Base-by-base conservation (phyloP, 495 filamentous ascomycete genomes). In the Tuber aestivum region DNA sequence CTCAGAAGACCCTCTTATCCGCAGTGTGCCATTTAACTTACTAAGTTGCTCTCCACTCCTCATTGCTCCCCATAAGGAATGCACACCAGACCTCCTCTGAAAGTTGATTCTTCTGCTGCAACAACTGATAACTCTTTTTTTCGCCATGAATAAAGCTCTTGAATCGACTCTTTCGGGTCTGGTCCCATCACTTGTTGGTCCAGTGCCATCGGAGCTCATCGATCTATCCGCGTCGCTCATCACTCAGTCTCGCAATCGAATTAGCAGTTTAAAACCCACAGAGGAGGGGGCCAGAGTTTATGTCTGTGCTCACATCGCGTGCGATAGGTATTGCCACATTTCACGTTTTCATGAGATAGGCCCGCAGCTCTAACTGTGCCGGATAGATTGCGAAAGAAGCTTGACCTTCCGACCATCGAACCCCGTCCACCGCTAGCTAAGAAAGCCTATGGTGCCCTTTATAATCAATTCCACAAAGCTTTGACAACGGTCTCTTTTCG, bases 221-320 rank as follows among this genome's bases (percentile, higher is more conserved):
- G 89, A 93, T 70, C 87, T 97, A 21, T 90, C 95, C 1, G 85
- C 87, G 71, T 94, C 93, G 23, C 88, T 98, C 18, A 89, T 97
- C 45, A 92, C 94, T 38, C 95, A 97, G 82, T 97, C 94, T 8
- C 90, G 93, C 12, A 90, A 88, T 82, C 91, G 90, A 41, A 93
- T 94, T 41, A 89, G 89, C 78, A 92, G 87, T 32, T 85, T 98
- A 18, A 97, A 94, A 80, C 87, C 90, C 12, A 93, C 95, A 74
- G 95, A 99, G 84, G 95, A 99, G 83, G 90, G 94, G 77, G 92
- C 92, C 27, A 89, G 95, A 10, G 88, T 90, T 16, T 97, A 95
- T 84, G 93, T 92, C 16, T 98, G 96, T 83, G 92, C 94, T 2
- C 91, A 98, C 83, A 89, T 99, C 45, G 95, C 95, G 56, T 97